A percentile compares a stretch with the other conserved stretches of the same genome.
phyloP scores from a whole-genome alignment of 495 filamentous ascomycete species.

The Jackrogersella multiformis region DNA sequence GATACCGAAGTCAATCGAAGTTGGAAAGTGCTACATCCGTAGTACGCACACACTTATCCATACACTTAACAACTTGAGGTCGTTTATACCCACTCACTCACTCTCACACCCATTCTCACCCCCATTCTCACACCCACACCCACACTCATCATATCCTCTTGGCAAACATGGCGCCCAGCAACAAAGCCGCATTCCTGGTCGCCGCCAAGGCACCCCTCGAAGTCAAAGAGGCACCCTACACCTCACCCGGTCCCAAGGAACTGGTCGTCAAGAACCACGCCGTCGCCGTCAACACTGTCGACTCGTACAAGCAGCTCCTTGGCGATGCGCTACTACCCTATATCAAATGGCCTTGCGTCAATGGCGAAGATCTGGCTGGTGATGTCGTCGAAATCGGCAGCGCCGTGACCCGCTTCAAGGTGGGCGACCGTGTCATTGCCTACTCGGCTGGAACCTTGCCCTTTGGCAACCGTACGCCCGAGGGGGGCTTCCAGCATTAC shows the following conservation, averaged over 20 bases:
- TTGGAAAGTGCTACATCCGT: background rate
- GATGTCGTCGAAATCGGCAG: conserved; percentile 56
- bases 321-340: conserved; percentile 44
- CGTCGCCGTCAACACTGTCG: conserved; percentile 51
- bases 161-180: conserved; percentile 30
- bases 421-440: conserved; percentile 50
- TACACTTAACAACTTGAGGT: too few relatives aligned
- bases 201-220: conserved; percentile 7
- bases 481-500: conserved; percentile 49
- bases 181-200: conserved; percentile 21
- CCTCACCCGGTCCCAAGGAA: conserved; percentile 15
- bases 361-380: conserved; percentile 61
- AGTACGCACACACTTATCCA: background rate
- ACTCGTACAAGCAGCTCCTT: conserved; percentile 50
- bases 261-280: conserved; percentile 41
- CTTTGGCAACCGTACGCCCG: conserved; percentile 5
- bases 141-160: background rate
- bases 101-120: background rate
- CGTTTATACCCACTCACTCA: too few relatives aligned
- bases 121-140: background rate
- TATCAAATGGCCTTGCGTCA: conserved; percentile 48
- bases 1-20: background rate
- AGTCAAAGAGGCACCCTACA: conserved; percentile 20
- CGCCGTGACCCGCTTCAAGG: conserved; percentile 52
- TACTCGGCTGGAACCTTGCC: conserved; percentile 26